Conservation (phyloP, 495 filamentous ascomycete genomes). For the Xylaria sp. region DNA sequence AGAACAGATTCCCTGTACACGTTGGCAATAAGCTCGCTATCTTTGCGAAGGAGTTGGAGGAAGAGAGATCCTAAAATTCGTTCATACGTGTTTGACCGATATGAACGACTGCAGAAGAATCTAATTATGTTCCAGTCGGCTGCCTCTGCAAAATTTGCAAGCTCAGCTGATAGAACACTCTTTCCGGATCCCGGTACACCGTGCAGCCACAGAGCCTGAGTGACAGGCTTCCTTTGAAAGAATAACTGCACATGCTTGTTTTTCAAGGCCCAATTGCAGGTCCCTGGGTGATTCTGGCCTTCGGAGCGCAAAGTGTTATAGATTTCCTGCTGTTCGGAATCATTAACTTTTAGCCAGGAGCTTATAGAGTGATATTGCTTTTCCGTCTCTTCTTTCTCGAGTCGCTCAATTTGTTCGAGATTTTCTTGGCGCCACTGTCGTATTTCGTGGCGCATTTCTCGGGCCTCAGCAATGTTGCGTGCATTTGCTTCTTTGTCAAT, state of each 20-base stretch:
- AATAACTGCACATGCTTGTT: neutral
- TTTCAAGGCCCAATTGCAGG: neutral
- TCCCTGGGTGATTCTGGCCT: neutral
- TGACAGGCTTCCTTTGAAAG: neutral
- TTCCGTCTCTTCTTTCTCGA: neutral
- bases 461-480: neutral
- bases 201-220: neutral
- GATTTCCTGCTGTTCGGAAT: neutral
- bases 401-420: neutral
- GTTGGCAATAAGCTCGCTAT: neutral
- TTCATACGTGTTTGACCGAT: neutral
- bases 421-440: neutral
- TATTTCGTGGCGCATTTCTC: neutral
- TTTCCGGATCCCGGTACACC: neutral
- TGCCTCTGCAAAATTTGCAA: neutral
- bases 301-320: neutral
- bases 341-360: neutral
- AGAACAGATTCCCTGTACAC: slow-evolving; percentile 1
- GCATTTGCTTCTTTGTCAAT: neutral
- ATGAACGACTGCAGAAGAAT: neutral
- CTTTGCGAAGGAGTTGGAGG: neutral
- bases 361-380: neutral
- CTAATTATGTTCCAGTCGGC: neutral
- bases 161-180: neutral
- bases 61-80: neutral